phyloP scores from a whole-genome alignment of 495 filamentous ascomycete genomes.

The Neurospora sp. region DNA sequence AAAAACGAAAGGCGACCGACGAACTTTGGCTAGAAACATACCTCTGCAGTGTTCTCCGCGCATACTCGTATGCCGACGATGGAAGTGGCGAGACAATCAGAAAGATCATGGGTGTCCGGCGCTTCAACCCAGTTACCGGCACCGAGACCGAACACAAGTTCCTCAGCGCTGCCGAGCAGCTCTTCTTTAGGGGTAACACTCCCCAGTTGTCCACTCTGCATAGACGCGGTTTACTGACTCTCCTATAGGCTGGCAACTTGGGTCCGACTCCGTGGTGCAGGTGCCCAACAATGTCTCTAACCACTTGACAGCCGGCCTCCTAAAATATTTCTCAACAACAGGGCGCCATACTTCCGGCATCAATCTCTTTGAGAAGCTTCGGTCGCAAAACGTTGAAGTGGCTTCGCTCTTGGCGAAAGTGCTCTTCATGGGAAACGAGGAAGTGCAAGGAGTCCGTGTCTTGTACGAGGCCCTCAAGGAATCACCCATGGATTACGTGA shows the following conservation, averaged over 20 bases:
- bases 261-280: conserved; percentile 94
- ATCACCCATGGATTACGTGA: conserved; percentile 89
- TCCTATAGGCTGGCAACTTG: conserved; percentile 73
- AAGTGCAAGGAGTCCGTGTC: conserved; percentile 83
- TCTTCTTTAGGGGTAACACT: conserved; percentile 80
- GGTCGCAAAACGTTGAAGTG: conserved; percentile 81
- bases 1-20: conserved; percentile 84
- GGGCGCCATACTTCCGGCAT: conserved; percentile 92
- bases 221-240: conserved; percentile 1
- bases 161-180: conserved; percentile 82
- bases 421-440: conserved; percentile 85
- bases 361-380: conserved; percentile 94
- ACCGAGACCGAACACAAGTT: conserved; percentile 97
- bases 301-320: conserved; percentile 78
- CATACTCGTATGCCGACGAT: conserved; percentile 94
- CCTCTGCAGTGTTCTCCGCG: conserved; percentile 82
- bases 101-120: conserved; percentile 84
- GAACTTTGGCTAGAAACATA: conserved; percentile 96
- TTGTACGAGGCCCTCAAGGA: conserved; percentile 82
- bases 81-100: conserved; percentile 83
- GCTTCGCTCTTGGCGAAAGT: conserved; percentile 87
- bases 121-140: conserved; percentile 95
- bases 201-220: neutral
- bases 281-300: conserved; percentile 97
- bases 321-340: conserved; percentile 95